Percentiles rank a stretch among this genome's conserved stretches.
Evolutionary conservation across 1,284 basidiomycete genomes (phyloP).

Genomic region (Leccinum subrobustum): DNA sequence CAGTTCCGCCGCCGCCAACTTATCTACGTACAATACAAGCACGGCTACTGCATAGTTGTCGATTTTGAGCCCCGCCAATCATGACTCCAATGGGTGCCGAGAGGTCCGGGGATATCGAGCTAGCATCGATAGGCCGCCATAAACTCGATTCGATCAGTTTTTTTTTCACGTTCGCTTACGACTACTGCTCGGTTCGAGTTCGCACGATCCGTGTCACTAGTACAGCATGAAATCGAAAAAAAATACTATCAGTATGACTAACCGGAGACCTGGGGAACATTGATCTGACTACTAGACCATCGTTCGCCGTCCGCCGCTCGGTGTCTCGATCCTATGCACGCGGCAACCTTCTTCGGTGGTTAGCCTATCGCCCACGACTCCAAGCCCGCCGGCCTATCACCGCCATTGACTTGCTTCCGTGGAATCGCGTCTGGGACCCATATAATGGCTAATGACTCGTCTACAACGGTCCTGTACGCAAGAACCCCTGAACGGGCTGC

Average conservation of each 20-base stretch:
- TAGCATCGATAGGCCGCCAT: constrained; percentile 15
- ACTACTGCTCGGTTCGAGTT: constrained; percentile 10
- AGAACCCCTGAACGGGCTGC: constrained; percentile 5
- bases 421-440: constrained; percentile 18
- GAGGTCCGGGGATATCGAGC: constrained; percentile 10
- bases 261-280: neutral
- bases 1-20: constrained; percentile 28
- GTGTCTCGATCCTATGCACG: constrained; percentile 22
- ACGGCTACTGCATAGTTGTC: constrained; percentile 1
- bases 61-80: neutral
- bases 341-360: constrained; percentile 25
- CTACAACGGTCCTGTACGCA: constrained; percentile 9
- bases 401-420: constrained; percentile 25
- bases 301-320: neutral
- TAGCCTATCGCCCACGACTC: constrained; percentile 9
- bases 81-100: constrained; percentile 10
- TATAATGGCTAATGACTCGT: constrained; percentile 9
- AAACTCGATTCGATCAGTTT: neutral
- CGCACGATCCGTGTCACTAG: constrained; percentile 12
- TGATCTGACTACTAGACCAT: too few relatives aligned
- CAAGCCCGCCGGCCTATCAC: constrained; percentile 25
- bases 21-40: constrained; percentile 1
- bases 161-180: constrained; percentile 6
- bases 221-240: constrained; percentile 11
- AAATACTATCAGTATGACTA: constrained; percentile 9